Conservation (phyloP, 371 early-diverging fungal species). For the Funneliformis caledonium region DNA sequence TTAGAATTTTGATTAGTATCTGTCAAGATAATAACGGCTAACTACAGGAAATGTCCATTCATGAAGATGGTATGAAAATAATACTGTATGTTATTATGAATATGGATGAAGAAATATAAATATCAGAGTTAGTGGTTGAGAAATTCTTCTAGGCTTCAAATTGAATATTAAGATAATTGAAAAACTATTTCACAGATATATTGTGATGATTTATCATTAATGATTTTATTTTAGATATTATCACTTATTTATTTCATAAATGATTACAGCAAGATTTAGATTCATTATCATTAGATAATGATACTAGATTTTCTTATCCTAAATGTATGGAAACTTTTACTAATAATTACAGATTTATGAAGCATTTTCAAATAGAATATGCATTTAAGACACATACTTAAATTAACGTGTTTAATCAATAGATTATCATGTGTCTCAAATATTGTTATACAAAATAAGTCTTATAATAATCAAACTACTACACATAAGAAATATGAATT, state of each 20-base stretch:
- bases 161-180: conserved; percentile 17
- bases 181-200: not conserved
- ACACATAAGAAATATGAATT: no score
- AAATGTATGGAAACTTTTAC: no score
- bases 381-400: no score
- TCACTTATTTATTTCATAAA: not conserved
- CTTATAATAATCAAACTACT: no score
- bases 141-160: conserved; percentile 8
- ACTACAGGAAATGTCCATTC: not conserved
- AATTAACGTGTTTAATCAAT: no score
- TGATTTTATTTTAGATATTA: conserved; percentile 24
- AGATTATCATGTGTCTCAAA: no score
- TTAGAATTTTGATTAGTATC: not conserved
- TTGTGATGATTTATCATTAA: conserved; percentile 2
- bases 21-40: no score
- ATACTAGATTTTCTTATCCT: not conserved
- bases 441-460: no score
- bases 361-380: no score
- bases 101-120: no score
- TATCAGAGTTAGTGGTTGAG: not conserved
- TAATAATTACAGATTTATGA: no score
- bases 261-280: conserved; percentile 12
- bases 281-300: not conserved
- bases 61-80: conserved; percentile 15
- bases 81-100: not conserved